These are phyloP conservation scores for Aspergillus novoparasiticus DNA, from an alignment of 2,329 filamentous ascomycete species.

Conservation along the genomic window DNA sequence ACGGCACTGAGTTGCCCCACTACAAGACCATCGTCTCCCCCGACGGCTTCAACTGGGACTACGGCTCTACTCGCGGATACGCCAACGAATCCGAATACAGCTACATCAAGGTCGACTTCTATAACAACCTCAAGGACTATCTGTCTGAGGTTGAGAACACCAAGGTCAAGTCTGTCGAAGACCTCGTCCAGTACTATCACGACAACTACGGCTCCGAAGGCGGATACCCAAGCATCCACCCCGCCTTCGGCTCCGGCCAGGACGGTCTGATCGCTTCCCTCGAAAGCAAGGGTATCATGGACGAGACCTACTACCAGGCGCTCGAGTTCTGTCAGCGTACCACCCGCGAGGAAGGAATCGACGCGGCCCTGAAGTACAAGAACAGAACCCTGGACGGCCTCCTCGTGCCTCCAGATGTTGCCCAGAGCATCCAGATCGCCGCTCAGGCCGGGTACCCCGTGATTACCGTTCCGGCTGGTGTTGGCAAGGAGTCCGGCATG, in stretches of 20 bases:
- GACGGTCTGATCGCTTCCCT: constrained; percentile 69
- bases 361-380: constrained; percentile 62
- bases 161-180: constrained; percentile 60
- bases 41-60: constrained; percentile 75
- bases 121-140: constrained; percentile 66
- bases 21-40: constrained; percentile 65
- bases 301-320: constrained; percentile 69
- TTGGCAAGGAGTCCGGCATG: constrained; percentile 58
- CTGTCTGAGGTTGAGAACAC: constrained; percentile 66
- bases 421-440: constrained; percentile 68
- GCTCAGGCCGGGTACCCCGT: constrained; percentile 77
- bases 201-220: constrained; percentile 69
- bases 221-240: constrained; percentile 61
- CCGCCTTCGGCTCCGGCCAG: constrained; percentile 71
- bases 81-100: constrained; percentile 76
- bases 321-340: constrained; percentile 62
- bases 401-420: constrained; percentile 69
- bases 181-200: constrained; percentile 66
- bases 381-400: constrained; percentile 59
- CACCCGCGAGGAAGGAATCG: constrained; percentile 67
- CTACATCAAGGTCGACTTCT: constrained; percentile 66
- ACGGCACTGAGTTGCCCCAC: constrained; percentile 68
- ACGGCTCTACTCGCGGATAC: constrained; percentile 62
- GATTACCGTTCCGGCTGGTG: constrained; percentile 67
- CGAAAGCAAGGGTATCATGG: constrained; percentile 60